Evolutionary conservation across 106 monocot genomes (phyloP).

Genomic region (Alisma plantagoaquatica): DNA sequence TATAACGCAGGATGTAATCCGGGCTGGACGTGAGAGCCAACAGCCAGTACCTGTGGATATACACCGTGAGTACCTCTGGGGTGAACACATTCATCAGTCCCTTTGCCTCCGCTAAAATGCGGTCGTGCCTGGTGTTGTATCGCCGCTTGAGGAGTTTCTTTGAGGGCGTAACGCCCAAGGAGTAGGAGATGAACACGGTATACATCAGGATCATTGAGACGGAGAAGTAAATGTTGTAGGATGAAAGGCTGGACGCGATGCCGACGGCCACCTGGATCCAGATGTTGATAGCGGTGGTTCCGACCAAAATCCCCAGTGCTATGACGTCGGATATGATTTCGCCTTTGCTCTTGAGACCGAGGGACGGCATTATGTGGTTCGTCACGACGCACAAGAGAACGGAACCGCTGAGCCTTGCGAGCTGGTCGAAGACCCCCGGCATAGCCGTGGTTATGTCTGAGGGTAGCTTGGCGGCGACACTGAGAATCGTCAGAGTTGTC

Average conservation of each 20-base stretch:
- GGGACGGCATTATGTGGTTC: conserved; percentile 6
- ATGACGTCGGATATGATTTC: conserved; percentile 1
- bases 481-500: not conserved
- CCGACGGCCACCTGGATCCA: not conserved
- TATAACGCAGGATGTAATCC: not conserved
- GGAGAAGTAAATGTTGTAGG: not conserved
- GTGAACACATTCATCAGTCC: not conserved
- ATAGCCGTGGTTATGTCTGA: too few relatives aligned
- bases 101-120: not conserved
- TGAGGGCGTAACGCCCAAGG: not conserved
- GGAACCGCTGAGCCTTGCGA: conserved; percentile 9
- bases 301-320: conserved; percentile 5
- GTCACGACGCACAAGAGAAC: conserved; percentile 3
- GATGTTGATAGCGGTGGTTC: not conserved
- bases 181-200: not conserved
- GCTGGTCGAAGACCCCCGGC: conserved; percentile 6
- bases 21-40: not conserved
- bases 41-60: not conserved
- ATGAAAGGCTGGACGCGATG: not conserved
- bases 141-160: not conserved
- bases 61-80: not conserved
- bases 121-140: not conserved
- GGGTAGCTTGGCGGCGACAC: conserved; percentile 7
- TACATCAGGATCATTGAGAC: not conserved
- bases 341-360: not conserved